phyloP scores from a whole-genome alignment of 2,329 filamentous ascomycete genomes.

The Trichoderma sp. region DNA sequence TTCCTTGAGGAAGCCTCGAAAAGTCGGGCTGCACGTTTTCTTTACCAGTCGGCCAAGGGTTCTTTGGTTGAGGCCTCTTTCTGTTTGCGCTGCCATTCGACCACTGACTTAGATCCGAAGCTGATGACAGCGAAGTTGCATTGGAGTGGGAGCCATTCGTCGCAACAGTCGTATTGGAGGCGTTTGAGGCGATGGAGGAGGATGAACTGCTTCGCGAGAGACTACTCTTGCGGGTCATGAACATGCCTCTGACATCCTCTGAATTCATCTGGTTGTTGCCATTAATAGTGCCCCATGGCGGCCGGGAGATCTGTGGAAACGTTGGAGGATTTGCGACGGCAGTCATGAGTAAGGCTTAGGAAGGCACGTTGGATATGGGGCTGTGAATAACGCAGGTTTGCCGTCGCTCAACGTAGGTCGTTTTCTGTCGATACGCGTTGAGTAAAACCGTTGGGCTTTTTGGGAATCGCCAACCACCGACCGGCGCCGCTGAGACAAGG shows the following conservation, averaged over 20 bases:
- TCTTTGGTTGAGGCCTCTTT: slow-evolving; percentile 55
- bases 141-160: slow-evolving; percentile 63
- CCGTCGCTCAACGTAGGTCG: background rate
- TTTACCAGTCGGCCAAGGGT: slow-evolving; percentile 52
- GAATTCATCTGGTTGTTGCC: slow-evolving; percentile 69
- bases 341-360: slow-evolving; percentile 57
- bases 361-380: slow-evolving; percentile 22
- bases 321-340: slow-evolving; percentile 66
- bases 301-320: slow-evolving; percentile 63
- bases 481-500: background rate
- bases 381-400: background rate
- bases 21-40: slow-evolving; percentile 51
- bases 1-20: slow-evolving; percentile 46
- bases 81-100: slow-evolving; percentile 48
- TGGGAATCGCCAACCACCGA: slow-evolving; percentile 3
- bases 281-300: slow-evolving; percentile 65
- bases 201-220: slow-evolving; percentile 88
- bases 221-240: slow-evolving; percentile 82
- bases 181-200: slow-evolving; percentile 73
- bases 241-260: slow-evolving; percentile 85
- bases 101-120: slow-evolving; percentile 54
- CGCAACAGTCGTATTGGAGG: slow-evolving; percentile 64
- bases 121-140: slow-evolving; percentile 53
- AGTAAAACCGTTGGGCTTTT: background rate
- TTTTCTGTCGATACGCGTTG: slow-evolving; percentile 10